A percentile compares a stretch with the other conserved stretches of the same genome.
phyloP scores from a whole-genome alignment of 345 rosid species.

The Gossypium ekmanianum region DNA sequence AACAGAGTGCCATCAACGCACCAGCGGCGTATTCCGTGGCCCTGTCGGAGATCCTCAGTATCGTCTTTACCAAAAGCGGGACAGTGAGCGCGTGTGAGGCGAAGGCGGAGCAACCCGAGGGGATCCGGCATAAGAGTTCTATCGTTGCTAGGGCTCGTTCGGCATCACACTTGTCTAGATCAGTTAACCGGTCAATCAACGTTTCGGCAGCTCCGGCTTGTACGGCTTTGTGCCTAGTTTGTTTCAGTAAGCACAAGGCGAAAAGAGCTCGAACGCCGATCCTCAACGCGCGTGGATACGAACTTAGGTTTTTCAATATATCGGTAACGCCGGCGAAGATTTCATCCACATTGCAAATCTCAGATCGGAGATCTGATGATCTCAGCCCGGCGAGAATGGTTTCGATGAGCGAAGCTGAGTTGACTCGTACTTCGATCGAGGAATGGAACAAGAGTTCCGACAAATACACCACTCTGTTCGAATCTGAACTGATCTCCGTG shows the following conservation, averaged over 20 bases:
- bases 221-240: conserved; percentile 72
- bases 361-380: conserved; percentile 56
- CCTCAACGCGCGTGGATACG: conserved; percentile 63
- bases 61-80: conserved; percentile 67
- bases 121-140: conserved; percentile 77
- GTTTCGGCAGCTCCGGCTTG: conserved; percentile 70
- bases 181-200: conserved; percentile 63
- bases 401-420: conserved; percentile 79
- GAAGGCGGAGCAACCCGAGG: conserved; percentile 66
- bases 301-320: conserved; percentile 41
- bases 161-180: conserved; percentile 73
- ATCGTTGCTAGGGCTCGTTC: conserved; percentile 82
- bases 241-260: conserved; percentile 79
- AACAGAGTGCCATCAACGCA: conserved; percentile 65
- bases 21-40: conserved; percentile 98
- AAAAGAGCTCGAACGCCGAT: conserved; percentile 76
- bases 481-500: conserved; percentile 44
- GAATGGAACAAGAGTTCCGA: conserved; percentile 53
- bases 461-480: conserved; percentile 38
- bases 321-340: conserved; percentile 72
- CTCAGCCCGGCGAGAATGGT: conserved; percentile 59
- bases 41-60: conserved; percentile 72
- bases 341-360: conserved; percentile 47
- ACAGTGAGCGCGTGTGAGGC: conserved; percentile 67
- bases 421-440: conserved; percentile 59